Percentiles rank a stretch among this genome's conserved stretches.
These are phyloP conservation scores for Ustilago crameri DNA, from an alignment of 1,284 basidiomycete species.

Conservation along the genomic window DNA sequence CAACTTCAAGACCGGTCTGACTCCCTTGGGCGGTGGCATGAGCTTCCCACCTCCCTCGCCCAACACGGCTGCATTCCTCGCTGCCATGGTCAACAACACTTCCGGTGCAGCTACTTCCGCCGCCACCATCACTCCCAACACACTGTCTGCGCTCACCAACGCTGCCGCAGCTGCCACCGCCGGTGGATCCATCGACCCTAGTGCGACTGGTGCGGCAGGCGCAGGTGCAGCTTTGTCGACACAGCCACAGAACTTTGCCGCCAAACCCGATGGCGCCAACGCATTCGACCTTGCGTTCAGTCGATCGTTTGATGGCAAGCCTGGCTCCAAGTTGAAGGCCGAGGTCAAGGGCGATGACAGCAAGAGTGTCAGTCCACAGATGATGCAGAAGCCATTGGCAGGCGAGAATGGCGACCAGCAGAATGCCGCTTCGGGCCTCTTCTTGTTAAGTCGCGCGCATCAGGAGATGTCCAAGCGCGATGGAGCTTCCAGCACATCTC, in stretches of 20 bases:
- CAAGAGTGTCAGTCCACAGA: constrained; percentile 47
- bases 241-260: constrained; percentile 47
- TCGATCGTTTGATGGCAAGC: constrained; percentile 30
- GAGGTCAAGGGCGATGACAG: constrained; percentile 23
- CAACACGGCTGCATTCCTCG: constrained; percentile 89
- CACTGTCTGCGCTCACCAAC: constrained; percentile 67
- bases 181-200: constrained; percentile 25
- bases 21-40: constrained; percentile 73
- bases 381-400: constrained; percentile 37
- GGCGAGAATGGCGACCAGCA: constrained; percentile 42
- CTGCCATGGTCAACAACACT: constrained; percentile 82
- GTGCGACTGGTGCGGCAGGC: constrained; percentile 6
- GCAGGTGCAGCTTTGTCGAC: constrained; percentile 24
- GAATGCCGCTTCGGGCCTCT: constrained; percentile 75
- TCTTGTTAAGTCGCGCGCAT: constrained; percentile 90
- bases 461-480: constrained; percentile 96
- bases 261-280: constrained; percentile 36
- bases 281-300: constrained; percentile 58
- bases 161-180: constrained; percentile 14
- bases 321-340: constrained; percentile 45
- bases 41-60: constrained; percentile 80
- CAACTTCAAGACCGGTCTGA: constrained; percentile 71
- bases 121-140: constrained; percentile 83
- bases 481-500: constrained; percentile 69
- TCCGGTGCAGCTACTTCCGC: constrained; percentile 41